These are phyloP conservation scores for Malus sieversii DNA, from an alignment of 306 rosid genomes.

Conservation along the genomic window DNA sequence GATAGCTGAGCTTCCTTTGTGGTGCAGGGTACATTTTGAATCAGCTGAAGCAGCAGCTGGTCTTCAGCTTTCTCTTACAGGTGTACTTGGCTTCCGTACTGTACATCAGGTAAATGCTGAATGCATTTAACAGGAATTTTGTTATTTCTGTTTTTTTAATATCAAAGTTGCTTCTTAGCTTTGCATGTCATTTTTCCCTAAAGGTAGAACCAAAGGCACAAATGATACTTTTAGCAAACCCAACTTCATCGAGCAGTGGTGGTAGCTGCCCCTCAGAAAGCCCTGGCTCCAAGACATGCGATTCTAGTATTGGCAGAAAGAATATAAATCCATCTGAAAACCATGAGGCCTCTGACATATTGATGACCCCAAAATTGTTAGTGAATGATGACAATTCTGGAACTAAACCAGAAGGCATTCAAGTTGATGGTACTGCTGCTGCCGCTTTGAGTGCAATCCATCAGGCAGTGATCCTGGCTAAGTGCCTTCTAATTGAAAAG, in stretches of 20 bases:
- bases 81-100: slow-evolving; percentile 89
- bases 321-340: slow-evolving; percentile 22
- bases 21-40: slow-evolving; percentile 67
- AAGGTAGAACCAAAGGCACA: slow-evolving; percentile 94
- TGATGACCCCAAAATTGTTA: slow-evolving; percentile 61
- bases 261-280: slow-evolving; percentile 21
- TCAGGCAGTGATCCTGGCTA: slow-evolving; percentile 73
- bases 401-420: slow-evolving; percentile 33
- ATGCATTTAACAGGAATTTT: not conserved
- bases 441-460: slow-evolving; percentile 50
- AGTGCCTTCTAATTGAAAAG: slow-evolving; percentile 84
- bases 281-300: slow-evolving; percentile 22
- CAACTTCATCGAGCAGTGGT: slow-evolving; percentile 27
- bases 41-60: slow-evolving; percentile 77
- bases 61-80: slow-evolving; percentile 85
- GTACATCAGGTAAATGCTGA: slow-evolving; percentile 61
- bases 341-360: slow-evolving; percentile 51
- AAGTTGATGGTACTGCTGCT: slow-evolving; percentile 33
- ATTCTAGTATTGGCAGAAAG: slow-evolving; percentile 30
- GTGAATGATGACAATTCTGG: slow-evolving; percentile 28
- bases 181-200: slow-evolving; percentile 16
- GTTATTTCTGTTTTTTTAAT: not conserved
- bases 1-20: slow-evolving; percentile 21
- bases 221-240: slow-evolving; percentile 67
- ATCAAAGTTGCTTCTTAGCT: slow-evolving; percentile 5